phyloP scores from a whole-genome alignment of 257 asterid genomes.

The Eustoma russellianum region DNA sequence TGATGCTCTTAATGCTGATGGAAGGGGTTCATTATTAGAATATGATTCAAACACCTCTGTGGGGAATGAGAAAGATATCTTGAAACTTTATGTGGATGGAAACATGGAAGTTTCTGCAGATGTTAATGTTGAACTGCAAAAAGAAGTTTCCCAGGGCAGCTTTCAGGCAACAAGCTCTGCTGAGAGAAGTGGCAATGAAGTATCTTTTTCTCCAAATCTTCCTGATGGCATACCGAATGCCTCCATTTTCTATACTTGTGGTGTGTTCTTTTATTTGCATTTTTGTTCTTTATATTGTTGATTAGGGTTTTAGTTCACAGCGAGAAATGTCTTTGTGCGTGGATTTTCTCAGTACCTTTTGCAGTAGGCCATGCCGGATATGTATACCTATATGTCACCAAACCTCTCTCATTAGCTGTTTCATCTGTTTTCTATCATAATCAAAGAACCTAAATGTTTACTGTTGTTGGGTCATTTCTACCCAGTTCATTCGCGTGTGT shows the following conservation, averaged over 20 bases:
- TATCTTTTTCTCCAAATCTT: constrained; percentile 16
- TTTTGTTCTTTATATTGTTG: too few relatives aligned
- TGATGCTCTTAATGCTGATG: constrained; percentile 32
- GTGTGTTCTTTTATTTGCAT: constrained; percentile 25
- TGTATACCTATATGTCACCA: too few relatives aligned
- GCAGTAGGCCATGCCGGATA: too few relatives aligned
- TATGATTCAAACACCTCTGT: constrained; percentile 52
- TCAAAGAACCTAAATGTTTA: too few relatives aligned
- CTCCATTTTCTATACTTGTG: constrained; percentile 58
- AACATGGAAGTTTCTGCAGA: constrained; percentile 22
- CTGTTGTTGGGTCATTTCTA: too few relatives aligned
- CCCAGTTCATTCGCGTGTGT: too few relatives aligned
- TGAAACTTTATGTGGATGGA: constrained; percentile 14
- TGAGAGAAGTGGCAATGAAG: constrained; percentile 31
- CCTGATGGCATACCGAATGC: constrained; percentile 33
- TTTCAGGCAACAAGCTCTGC: constrained; percentile 25
- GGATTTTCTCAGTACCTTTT: too few relatives aligned
- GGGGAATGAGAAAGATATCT: constrained; percentile 42
- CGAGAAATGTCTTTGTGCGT: too few relatives aligned
- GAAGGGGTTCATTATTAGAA: constrained; percentile 17
- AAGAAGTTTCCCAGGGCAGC: constrained; percentile 25
- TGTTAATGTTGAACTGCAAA: constrained; percentile 22
- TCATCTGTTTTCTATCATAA: too few relatives aligned
- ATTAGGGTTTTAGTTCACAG: too few relatives aligned
- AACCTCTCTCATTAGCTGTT: too few relatives aligned